Evolutionary conservation across 306 rosid genomes (phyloP), one percentile per base, ranked within the genome.

Genomic region (Rosa multiflora): DNA sequence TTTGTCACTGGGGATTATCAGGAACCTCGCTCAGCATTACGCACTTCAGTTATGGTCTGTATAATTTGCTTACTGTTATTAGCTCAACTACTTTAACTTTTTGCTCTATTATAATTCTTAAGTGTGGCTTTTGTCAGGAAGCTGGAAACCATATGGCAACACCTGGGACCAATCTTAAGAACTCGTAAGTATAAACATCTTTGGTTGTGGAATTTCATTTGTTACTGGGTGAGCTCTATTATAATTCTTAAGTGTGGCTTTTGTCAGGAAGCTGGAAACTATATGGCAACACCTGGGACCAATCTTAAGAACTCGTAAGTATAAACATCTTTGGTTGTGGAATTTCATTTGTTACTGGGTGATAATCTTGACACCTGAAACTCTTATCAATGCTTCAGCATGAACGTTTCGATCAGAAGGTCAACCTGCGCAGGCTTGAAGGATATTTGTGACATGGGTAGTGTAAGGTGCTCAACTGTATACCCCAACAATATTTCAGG

Each of bases 361-460:
- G 70, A 53, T 69, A 61, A 43, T 68, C 46, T 80, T 78, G 78
- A 80, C 76, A 52, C 23, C 48, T 32, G 74, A 78, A 75, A 61
- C 48, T 79, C 40, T 83, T 83, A 51, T 70, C 85, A 78, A 81
- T 59, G 72, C 52, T 84, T 84, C 89, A 86, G 96, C 66, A 61
- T 69, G 84, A 90, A 82, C 76, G 72, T 86, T 66, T 80, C 76
- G 14, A 75, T 82, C 81, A 86, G 86, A 82, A 86, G 84, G 78
- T 87, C 93, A 76, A 83, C 88, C 43, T 87, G 91, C 64, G 83
- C 86, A 11, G 92, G 97, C 75, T 82, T 89, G 80, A 90, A 89
- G 85, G 93, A 88, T 88, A 86, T 94, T 55, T 88, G 90, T 86
- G 90, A 73, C 77, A 82, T 90, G 88, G 93, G 91, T 83, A 85